Evolutionary conservation across 257 asterid genomes (phyloP).

Genomic region (Capsicum pubescens): DNA sequence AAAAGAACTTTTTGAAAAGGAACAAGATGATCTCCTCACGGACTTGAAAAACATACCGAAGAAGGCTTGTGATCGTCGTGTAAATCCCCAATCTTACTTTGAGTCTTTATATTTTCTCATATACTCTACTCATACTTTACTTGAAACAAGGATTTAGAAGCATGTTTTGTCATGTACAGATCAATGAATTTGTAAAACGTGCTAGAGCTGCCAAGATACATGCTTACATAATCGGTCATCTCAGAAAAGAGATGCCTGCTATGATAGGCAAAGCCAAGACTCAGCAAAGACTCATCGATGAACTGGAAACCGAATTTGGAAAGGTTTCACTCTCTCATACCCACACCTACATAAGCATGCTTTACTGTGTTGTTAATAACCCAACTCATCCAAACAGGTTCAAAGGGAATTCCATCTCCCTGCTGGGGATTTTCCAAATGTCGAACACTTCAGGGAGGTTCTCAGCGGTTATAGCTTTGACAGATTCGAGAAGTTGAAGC

Average conservation of each 20-base stretch:
- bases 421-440: slow-evolving; percentile 88
- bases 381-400: slow-evolving; percentile 50
- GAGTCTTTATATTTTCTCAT: not conserved
- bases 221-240: slow-evolving; percentile 85
- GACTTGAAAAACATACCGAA: slow-evolving; percentile 88
- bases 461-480: slow-evolving; percentile 78
- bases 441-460: slow-evolving; percentile 70
- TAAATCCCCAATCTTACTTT: slow-evolving; percentile 39
- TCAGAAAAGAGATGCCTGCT: slow-evolving; percentile 92
- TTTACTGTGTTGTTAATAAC: not conserved
- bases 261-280: slow-evolving; percentile 97
- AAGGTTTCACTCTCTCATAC: slow-evolving; percentile 55
- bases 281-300: slow-evolving; percentile 86
- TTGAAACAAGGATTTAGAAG: not conserved
- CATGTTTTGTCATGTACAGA: slow-evolving; percentile 50
- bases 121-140: not conserved
- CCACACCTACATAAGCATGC: not conserved
- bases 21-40: slow-evolving; percentile 79
- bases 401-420: slow-evolving; percentile 89
- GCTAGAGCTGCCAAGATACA: slow-evolving; percentile 97
- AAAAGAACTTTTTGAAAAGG: slow-evolving; percentile 83
- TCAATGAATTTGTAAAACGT: slow-evolving; percentile 93
- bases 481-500: slow-evolving; percentile 84
- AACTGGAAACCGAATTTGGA: slow-evolving; percentile 70
- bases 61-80: slow-evolving; percentile 97